Evolutionary conservation across 2,329 filamentous ascomycete genomes (phyloP).

Genomic region (Botrytis byssoidea): DNA sequence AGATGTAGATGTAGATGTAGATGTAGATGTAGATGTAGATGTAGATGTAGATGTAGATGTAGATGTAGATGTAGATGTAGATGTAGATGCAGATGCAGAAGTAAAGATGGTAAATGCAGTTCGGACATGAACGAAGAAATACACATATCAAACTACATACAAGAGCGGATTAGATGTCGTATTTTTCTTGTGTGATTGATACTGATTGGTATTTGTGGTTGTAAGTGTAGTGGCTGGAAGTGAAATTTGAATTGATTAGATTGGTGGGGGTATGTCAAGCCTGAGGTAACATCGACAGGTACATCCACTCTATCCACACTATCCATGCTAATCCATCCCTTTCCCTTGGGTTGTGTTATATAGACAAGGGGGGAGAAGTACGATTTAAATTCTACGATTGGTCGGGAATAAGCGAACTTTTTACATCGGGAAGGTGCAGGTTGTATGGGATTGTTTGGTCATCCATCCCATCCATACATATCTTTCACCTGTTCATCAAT

Average conservation of each 20-base stretch:
- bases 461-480: background rate
- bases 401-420: background rate
- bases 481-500: background rate
- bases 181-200: background rate
- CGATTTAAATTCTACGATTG: conserved; percentile 10
- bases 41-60: background rate
- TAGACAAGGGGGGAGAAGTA: background rate
- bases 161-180: background rate
- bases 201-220: background rate
- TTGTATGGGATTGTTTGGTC: background rate
- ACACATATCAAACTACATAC: background rate
- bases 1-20: background rate
- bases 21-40: background rate
- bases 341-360: background rate
- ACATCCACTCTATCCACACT: background rate
- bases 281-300: background rate
- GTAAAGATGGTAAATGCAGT: background rate
- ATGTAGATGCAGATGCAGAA: background rate
- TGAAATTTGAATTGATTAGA: conserved; percentile 3
- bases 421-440: background rate
- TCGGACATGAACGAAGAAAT: background rate
- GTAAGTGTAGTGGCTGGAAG: background rate
- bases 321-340: background rate
- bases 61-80: background rate
- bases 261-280: background rate